Base-by-base conservation (phyloP, 1,284 basidiomycete species). In the Irpex sp. region DNA sequence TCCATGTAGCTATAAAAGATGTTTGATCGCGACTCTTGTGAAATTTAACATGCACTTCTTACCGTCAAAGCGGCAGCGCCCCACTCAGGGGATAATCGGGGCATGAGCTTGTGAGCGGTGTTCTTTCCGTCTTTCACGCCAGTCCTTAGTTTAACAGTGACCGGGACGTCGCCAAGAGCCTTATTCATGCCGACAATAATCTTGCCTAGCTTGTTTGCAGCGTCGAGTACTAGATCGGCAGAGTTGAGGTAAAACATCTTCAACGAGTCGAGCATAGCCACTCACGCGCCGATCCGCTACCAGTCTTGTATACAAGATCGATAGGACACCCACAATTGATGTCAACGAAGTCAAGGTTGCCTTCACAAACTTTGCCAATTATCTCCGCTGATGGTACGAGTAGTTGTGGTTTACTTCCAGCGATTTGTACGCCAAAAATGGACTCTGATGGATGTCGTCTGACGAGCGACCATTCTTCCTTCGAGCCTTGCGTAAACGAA, bases 271-370 rank as follows among this genome's bases (percentile, higher is more conserved):
- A 44, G n/a, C 26, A 26, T 26, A 26, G 26, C 26, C 26, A 58
- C 89, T 60, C 68, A 93, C 94, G 74, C 9, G 95, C 96, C 65
- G 91, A 94, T 0, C 96, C 96, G 58, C 93, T 95, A 0, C 96
- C 96, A 26, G 87, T 86, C 72, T 93, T 93, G 79, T 96, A 98
- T 1, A 99, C 93, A 56, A 99, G 80, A 76, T 99, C 97, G 68
- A 98, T 98, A 2, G 97, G 97, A 76, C 97, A 98, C 3, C 97
- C 97, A 75, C 94, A 94, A 74, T 99, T 99, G 69, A 98, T 79
- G 71, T 99, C 97, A 9, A 97, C 92, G 72, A 97, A 97, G 73
- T 97, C 94, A 34, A 97, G 76, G 21, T 85, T 83, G 8, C 80
- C 78, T 0, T 76, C 75, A 64, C 82, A 86, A 71, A 95, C 91